Evolutionary conservation across 148 eudicot genomes (phyloP).

Genomic region (Nyssa sinensis): DNA sequence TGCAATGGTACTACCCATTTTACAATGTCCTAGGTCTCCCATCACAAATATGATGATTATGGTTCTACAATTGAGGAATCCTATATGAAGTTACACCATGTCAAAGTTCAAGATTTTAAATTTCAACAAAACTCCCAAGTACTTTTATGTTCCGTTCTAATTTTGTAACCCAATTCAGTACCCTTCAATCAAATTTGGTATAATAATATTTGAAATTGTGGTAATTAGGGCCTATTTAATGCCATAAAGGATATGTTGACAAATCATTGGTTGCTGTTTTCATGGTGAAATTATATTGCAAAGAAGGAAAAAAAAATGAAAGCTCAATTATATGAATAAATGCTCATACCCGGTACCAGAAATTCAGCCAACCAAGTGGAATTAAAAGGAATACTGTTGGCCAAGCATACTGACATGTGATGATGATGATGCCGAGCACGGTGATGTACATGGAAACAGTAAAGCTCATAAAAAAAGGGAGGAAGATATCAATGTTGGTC

Average conservation of each 20-base stretch:
- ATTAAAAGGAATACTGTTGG: constrained; percentile 75
- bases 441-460: constrained; percentile 60
- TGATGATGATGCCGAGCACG: constrained; percentile 68
- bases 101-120: constrained; percentile 5
- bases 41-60: too few relatives aligned
- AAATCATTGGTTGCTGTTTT: neutral
- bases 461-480: constrained; percentile 69
- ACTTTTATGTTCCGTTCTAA: neutral
- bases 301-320: neutral
- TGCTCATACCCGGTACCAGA: constrained; percentile 81
- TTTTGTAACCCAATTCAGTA: neutral
- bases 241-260: too few relatives aligned
- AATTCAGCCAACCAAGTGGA: constrained; percentile 87
- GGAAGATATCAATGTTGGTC: constrained; percentile 64
- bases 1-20: too few relatives aligned
- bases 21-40: too few relatives aligned
- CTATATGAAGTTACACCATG: neutral
- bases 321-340: neutral
- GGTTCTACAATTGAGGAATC: too few relatives aligned
- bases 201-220: neutral
- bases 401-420: constrained; percentile 96
- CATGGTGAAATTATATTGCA: neutral
- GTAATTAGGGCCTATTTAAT: neutral
- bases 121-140: neutral
- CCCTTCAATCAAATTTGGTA: neutral